A percentile compares a stretch with the other conserved stretches of the same genome.
Evolutionary conservation across 805 yeast genomes (phyloP).

Genomic region (Candida tibetensis): DNA sequence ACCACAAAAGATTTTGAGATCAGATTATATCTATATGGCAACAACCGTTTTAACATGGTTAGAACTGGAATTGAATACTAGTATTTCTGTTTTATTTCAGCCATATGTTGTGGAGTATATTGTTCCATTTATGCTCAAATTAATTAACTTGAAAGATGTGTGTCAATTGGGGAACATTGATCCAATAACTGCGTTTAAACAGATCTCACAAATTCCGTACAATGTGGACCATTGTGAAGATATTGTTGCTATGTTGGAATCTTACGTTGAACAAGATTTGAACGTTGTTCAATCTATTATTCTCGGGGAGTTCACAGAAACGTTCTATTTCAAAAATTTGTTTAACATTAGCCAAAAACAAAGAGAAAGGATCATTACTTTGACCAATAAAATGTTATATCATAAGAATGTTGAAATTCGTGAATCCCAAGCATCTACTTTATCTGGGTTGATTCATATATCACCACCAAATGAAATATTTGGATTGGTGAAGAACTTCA

Average conservation of each 20-base stretch:
- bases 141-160: conserved; percentile 72
- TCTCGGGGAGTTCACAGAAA: conserved; percentile 67
- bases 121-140: conserved; percentile 64
- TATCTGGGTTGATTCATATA: conserved; percentile 78
- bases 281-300: conserved; percentile 54
- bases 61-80: conserved; percentile 49
- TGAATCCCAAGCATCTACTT: conserved; percentile 64
- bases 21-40: conserved; percentile 61
- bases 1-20: conserved; percentile 56
- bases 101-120: conserved; percentile 50
- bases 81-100: conserved; percentile 51
- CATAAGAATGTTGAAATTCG: conserved; percentile 73
- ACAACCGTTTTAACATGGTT: conserved; percentile 66
- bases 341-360: conserved; percentile 50
- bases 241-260: conserved; percentile 40
- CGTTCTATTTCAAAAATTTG: conserved; percentile 66
- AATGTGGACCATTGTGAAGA: conserved; percentile 17
- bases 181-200: conserved; percentile 47
- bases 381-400: conserved; percentile 52
- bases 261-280: conserved; percentile 28
- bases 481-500: conserved; percentile 39
- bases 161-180: conserved; percentile 65
- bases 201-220: conserved; percentile 44
- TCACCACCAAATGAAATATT: conserved; percentile 48
- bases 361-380: conserved; percentile 47